These are phyloP conservation scores for Tubosaeta sp. DNA, from an alignment of 768 basidiomycete species.

Conservation along the genomic window DNA sequence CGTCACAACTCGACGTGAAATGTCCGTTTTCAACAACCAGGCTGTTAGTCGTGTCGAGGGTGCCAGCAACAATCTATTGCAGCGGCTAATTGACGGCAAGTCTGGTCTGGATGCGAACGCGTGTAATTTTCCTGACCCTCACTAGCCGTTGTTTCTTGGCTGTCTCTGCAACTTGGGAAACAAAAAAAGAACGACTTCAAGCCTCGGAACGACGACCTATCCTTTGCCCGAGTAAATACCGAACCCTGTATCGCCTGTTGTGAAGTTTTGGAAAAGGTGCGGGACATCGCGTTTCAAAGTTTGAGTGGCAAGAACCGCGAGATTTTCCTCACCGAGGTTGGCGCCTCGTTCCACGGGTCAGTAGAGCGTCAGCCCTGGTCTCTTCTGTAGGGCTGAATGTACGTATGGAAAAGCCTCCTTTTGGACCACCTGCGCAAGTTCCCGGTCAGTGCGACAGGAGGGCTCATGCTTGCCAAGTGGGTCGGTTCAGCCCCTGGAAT, in stretches of 20 bases:
- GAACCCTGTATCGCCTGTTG: slow-evolving; percentile 89
- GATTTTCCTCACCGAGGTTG: slow-evolving; percentile 88
- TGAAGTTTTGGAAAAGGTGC: slow-evolving; percentile 76
- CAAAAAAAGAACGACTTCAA: slow-evolving; percentile 98
- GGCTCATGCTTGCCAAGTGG: slow-evolving; percentile 96
- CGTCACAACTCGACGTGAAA: slow-evolving; percentile 85
- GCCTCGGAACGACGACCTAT: slow-evolving; percentile 92
- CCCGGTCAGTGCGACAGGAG: slow-evolving; percentile 94
- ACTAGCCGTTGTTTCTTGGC: slow-evolving; percentile 69
- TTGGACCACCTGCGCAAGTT: slow-evolving; percentile 96
- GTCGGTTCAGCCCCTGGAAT: slow-evolving; percentile 23
- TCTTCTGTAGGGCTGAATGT: slow-evolving; percentile 8
- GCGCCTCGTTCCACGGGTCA: slow-evolving; percentile 89
- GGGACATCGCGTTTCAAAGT: slow-evolving; percentile 68
- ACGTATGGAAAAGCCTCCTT: slow-evolving; percentile 53
- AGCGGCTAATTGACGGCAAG: slow-evolving; percentile 79
- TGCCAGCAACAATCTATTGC: slow-evolving; percentile 72
- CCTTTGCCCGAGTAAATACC: slow-evolving; percentile 91
- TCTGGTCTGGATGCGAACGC: slow-evolving; percentile 1
- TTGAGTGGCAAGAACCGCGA: slow-evolving; percentile 93
- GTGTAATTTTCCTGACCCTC: background rate
- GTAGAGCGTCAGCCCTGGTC: slow-evolving; percentile 4
- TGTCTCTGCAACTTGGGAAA: slow-evolving; percentile 72
- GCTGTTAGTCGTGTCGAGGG: slow-evolving; percentile 82
- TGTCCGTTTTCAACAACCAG: slow-evolving; percentile 89